Conservation (phyloP, 23 red algal genomes). For the Gracilaria gracilis region DNA sequence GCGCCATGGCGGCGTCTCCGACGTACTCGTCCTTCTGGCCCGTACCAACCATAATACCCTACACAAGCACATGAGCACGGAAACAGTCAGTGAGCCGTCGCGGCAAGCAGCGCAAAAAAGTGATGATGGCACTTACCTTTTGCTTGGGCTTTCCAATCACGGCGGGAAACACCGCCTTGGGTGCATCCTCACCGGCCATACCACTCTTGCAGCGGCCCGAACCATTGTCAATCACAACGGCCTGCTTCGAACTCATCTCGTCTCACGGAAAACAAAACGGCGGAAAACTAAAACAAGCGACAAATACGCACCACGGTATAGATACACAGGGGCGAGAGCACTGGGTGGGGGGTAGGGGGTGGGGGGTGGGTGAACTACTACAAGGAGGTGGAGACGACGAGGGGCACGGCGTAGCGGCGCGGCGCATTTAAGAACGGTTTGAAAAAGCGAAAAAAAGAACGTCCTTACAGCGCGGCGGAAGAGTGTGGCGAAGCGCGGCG, state of each 20-base stretch:
- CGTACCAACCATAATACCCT: constrained; percentile 97
- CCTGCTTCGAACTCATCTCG: constrained; percentile 71
- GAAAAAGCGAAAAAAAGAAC: background rate
- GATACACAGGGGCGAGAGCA: background rate
- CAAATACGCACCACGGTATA: background rate
- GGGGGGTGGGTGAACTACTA: background rate
- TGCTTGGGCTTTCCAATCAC: constrained; percentile 94
- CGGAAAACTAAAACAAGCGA: background rate
- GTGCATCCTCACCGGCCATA: constrained; percentile 97
- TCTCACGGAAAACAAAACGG: background rate
- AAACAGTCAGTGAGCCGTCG: background rate
- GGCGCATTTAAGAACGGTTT: too few species aligned
- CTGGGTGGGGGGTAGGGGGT: background rate
- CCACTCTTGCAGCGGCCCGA: constrained; percentile 97
- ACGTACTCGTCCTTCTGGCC: constrained; percentile 98
- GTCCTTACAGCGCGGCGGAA: background rate
- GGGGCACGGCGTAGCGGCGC: background rate
- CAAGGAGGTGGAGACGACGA: background rate
- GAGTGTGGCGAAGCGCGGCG: background rate
- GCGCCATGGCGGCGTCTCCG: constrained; percentile 96
- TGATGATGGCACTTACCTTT: constrained; percentile 50
- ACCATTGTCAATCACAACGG: constrained; percentile 98
- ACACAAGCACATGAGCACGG: background rate
- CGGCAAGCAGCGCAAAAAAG: too few species aligned
- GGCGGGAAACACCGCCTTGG: constrained; percentile 95